Evolutionary conservation across 352 stramenopile species (phyloP).

Genomic region (Blastocystis hominis): DNA sequence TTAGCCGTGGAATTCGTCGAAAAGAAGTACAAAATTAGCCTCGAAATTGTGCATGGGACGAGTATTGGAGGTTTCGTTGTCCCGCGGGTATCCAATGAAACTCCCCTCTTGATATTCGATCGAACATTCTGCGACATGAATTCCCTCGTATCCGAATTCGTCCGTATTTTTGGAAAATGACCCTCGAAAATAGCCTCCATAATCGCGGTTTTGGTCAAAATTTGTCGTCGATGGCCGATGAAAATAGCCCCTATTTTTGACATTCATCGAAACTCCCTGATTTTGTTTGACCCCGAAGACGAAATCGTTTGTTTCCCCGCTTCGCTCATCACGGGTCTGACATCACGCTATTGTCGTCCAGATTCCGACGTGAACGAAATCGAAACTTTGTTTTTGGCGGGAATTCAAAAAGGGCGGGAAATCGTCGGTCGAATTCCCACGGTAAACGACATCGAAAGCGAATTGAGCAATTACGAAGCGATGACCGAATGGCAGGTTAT

Average conservation of each 20-base stretch:
- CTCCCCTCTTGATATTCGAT: neutral
- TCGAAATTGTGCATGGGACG: neutral
- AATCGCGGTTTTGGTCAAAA: neutral
- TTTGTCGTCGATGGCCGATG: slow-evolving; percentile 24
- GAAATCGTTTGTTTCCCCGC: slow-evolving; percentile 19
- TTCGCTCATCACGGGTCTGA: neutral
- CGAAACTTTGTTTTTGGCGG: neutral
- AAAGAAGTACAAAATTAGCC: neutral
- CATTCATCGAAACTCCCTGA: neutral
- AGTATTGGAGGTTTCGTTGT: slow-evolving; percentile 24
- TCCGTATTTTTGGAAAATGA: neutral
- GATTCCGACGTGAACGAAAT: neutral
- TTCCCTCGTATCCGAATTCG: neutral
- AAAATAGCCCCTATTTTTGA: neutral
- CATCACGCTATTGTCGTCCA: neutral
- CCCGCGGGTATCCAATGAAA: neutral
- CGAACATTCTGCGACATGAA: slow-evolving; percentile 19
- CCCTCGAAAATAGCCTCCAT: neutral
- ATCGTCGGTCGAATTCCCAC: neutral
- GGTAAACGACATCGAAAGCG: neutral
- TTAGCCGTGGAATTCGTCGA: neutral
- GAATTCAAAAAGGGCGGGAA: neutral
- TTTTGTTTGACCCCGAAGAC: slow-evolving; percentile 4
- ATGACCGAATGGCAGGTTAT: neutral
- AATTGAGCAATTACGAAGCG: neutral